These are phyloP conservation scores for Penicillium samsonianum DNA, from an alignment of 495 filamentous ascomycete species.

Conservation along the genomic window DNA sequence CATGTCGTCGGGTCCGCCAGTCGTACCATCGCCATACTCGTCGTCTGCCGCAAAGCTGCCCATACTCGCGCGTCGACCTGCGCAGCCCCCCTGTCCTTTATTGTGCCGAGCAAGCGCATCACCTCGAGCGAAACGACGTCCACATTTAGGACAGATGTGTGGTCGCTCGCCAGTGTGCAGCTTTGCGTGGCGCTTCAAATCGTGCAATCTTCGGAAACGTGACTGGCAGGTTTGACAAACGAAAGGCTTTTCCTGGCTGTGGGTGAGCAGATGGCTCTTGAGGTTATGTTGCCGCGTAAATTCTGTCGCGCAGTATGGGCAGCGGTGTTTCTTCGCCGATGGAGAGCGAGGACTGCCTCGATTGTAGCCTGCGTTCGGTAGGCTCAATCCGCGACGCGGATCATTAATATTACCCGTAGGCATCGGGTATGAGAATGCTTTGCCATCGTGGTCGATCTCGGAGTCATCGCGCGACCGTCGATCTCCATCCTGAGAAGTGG, in stretches of 20 bases:
- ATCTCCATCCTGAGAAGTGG: slow-evolving; percentile 46
- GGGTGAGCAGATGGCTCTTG: slow-evolving; percentile 97
- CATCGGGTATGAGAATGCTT: slow-evolving; percentile 56
- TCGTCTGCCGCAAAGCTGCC: slow-evolving; percentile 83
- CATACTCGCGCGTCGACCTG: slow-evolving; percentile 84
- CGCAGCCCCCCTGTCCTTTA: slow-evolving; percentile 94
- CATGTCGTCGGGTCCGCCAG: slow-evolving; percentile 63
- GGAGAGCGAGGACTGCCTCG: slow-evolving; percentile 68
- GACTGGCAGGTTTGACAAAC: slow-evolving; percentile 85
- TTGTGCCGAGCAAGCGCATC: slow-evolving; percentile 94
- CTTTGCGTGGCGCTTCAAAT: slow-evolving; percentile 94
- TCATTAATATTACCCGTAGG: slow-evolving; percentile 46
- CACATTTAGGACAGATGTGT: slow-evolving; percentile 91
- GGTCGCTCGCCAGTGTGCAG: slow-evolving; percentile 95
- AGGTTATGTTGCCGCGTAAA: slow-evolving; percentile 98
- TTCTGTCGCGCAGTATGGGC: slow-evolving; percentile 91
- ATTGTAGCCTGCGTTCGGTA: slow-evolving; percentile 66
- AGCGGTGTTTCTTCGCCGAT: slow-evolving; percentile 88
- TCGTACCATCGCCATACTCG: slow-evolving; percentile 57
- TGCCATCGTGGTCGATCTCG: slow-evolving; percentile 48
- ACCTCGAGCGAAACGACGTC: slow-evolving; percentile 89
- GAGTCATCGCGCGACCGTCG: slow-evolving; percentile 39
- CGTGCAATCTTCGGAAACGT: slow-evolving; percentile 88
- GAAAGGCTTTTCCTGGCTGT: slow-evolving; percentile 98
- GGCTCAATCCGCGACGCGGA: slow-evolving; percentile 68